These are phyloP conservation scores for Trichocomaceae sp. DNA, from an alignment of 2,329 filamentous ascomycete species.

Conservation along the genomic window DNA sequence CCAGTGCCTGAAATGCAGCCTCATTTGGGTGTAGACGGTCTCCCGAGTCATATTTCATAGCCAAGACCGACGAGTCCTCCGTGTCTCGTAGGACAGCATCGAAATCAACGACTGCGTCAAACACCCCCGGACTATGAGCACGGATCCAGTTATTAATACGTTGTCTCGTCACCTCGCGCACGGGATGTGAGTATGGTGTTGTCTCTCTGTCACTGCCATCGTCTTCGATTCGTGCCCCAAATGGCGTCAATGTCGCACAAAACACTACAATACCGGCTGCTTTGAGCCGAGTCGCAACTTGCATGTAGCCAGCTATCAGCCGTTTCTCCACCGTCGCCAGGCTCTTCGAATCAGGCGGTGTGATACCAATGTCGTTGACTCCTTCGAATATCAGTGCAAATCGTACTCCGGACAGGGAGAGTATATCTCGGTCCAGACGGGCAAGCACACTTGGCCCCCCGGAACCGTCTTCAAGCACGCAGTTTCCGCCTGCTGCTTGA, in stretches of 20 bases:
- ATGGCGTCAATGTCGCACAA: slow-evolving; percentile 61
- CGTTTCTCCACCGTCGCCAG: slow-evolving; percentile 45
- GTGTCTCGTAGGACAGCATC: slow-evolving; percentile 51
- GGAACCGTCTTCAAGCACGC: slow-evolving; percentile 55
- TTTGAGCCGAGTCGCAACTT: slow-evolving; percentile 52
- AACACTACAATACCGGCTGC: slow-evolving; percentile 52
- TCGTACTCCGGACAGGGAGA: slow-evolving; percentile 51
- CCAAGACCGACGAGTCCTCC: slow-evolving; percentile 44
- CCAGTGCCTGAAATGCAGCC: slow-evolving; percentile 54
- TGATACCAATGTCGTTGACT: slow-evolving; percentile 61
- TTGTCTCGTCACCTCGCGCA: slow-evolving; percentile 51
- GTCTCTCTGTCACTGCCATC: slow-evolving; percentile 19
- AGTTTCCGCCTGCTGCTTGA: slow-evolving; percentile 63
- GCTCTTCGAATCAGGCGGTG: slow-evolving; percentile 36
- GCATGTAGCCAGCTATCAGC: slow-evolving; percentile 53
- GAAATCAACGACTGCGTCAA: slow-evolving; percentile 59
- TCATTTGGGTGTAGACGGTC: slow-evolving; percentile 61
- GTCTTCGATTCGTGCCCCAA: slow-evolving; percentile 34
- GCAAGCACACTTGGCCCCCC: slow-evolving; percentile 53
- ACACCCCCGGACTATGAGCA: slow-evolving; percentile 41
- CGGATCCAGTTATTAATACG: slow-evolving; percentile 58
- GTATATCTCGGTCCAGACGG: slow-evolving; percentile 59
- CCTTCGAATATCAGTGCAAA: slow-evolving; percentile 63
- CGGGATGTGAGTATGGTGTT: slow-evolving; percentile 50
- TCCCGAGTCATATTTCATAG: slow-evolving; percentile 50